A percentile compares a stretch with the other conserved stretches of the same genome.
These are phyloP conservation scores for Phytophthora cryptogea DNA, from an alignment of 352 stramenopile genomes.

Conservation along the genomic window DNA sequence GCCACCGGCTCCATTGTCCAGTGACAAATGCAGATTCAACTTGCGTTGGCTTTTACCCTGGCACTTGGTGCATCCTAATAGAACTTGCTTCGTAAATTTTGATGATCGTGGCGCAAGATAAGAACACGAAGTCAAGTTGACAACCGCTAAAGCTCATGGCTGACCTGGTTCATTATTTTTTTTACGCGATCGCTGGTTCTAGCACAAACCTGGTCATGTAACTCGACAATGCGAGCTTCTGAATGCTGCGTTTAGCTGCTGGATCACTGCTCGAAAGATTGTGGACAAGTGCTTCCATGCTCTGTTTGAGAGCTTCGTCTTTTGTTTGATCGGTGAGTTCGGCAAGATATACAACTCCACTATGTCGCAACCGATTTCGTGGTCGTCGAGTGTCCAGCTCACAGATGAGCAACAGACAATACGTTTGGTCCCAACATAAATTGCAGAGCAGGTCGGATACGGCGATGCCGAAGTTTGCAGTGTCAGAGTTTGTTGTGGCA, in stretches of 20 bases:
- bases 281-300: slow-evolving; percentile 67
- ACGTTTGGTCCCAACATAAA: slow-evolving; percentile 48
- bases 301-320: slow-evolving; percentile 53
- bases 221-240: slow-evolving; percentile 71
- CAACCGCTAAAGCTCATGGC: not conserved
- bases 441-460: slow-evolving; percentile 68
- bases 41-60: slow-evolving; percentile 49
- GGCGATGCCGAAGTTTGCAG: slow-evolving; percentile 38
- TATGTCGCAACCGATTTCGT: slow-evolving; percentile 40
- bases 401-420: slow-evolving; percentile 67
- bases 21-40: slow-evolving; percentile 60
- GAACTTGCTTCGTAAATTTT: slow-evolving; percentile 27
- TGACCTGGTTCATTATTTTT: slow-evolving; percentile 22
- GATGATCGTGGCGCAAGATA: slow-evolving; percentile 4
- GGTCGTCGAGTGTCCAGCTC: slow-evolving; percentile 67
- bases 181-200: slow-evolving; percentile 41
- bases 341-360: slow-evolving; percentile 62
- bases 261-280: slow-evolving; percentile 81
- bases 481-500: not conserved
- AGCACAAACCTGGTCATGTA: slow-evolving; percentile 60
- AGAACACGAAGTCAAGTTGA: slow-evolving; percentile 7
- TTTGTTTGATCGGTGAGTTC: slow-evolving; percentile 46
- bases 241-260: slow-evolving; percentile 61
- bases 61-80: slow-evolving; percentile 2
- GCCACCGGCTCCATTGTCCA: slow-evolving; percentile 73